A percentile compares a stretch with the other conserved stretches of the same genome.
These are phyloP conservation scores for Lathyrus oleraceus DNA, from an alignment of 306 rosid genomes.

Conservation along the genomic window DNA sequence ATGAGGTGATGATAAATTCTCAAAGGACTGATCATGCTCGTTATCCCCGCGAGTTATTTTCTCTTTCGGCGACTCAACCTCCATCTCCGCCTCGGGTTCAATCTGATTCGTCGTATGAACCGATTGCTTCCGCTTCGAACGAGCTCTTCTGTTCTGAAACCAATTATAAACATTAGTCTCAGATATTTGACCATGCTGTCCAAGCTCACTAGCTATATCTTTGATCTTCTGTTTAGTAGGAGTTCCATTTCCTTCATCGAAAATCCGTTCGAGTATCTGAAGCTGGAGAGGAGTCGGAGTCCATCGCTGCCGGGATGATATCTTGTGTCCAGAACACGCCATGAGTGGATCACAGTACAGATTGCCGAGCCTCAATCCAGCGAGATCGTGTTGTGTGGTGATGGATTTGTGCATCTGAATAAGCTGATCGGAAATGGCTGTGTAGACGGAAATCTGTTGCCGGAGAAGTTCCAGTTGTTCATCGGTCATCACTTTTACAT, in stretches of 20 bases:
- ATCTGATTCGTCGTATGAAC: constrained; percentile 32
- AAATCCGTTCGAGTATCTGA: constrained; percentile 67
- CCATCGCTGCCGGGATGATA: constrained; percentile 73
- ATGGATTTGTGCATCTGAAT: constrained; percentile 68
- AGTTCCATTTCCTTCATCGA: constrained; percentile 72
- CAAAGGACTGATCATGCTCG: constrained; percentile 33
- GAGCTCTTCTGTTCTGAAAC: constrained; percentile 87
- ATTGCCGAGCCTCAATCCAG: constrained; percentile 63
- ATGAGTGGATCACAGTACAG: constrained; percentile 67
- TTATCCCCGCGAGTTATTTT: constrained; percentile 43
- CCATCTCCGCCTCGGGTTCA: constrained; percentile 48
- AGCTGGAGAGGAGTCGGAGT: constrained; percentile 70
- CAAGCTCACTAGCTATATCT: constrained; percentile 60
- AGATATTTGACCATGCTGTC: constrained; percentile 70
- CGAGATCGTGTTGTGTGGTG: constrained; percentile 60
- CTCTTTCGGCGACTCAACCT: constrained; percentile 58
- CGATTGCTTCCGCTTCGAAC: constrained; percentile 70
- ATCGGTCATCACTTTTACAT: constrained; percentile 70
- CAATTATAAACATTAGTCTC: constrained; percentile 87
- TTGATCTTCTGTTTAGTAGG: constrained; percentile 71
- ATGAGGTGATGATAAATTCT: constrained; percentile 41
- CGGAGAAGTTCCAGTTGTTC: constrained; percentile 71
- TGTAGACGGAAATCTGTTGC: constrained; percentile 67
- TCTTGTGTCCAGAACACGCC: constrained; percentile 67
- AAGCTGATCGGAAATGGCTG: constrained; percentile 66